phyloP scores from a whole-genome alignment of 495 filamentous ascomycete genomes.

The Venustampulla echinocandica region DNA sequence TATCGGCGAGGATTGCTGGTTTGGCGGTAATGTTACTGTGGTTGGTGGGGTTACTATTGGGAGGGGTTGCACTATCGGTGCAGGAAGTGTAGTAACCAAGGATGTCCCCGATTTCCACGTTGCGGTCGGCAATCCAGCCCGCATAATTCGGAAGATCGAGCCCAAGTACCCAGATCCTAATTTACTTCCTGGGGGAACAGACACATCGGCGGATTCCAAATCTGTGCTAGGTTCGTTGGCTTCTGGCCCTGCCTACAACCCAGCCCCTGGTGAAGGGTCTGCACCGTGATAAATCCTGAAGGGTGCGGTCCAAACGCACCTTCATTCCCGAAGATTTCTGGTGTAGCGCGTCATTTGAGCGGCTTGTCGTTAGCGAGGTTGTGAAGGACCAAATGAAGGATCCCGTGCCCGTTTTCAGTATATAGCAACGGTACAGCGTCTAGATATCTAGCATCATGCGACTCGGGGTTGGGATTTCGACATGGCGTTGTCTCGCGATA shows the following conservation, averaged over 20 bases:
- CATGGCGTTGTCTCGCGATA: background rate
- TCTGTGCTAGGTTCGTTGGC: no score
- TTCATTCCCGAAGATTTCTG: background rate
- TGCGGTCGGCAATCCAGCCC: slow-evolving; percentile 60
- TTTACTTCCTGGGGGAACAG: background rate
- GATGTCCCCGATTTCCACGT: slow-evolving; percentile 57
- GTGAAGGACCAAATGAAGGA: no score
- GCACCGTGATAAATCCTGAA: no score
- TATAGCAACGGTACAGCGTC: no score
- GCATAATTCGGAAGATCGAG: slow-evolving; percentile 48
- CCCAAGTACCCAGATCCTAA: slow-evolving; percentile 17
- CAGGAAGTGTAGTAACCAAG: slow-evolving; percentile 87
- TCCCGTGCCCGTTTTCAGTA: no score
- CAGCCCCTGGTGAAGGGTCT: no score
- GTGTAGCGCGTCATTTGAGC: no score
- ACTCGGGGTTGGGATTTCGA: background rate
- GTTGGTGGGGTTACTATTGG: slow-evolving; percentile 76
- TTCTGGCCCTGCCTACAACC: no score
- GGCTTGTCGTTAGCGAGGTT: no score
- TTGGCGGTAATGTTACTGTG: slow-evolving; percentile 70
- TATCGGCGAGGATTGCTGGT: slow-evolving; percentile 84
- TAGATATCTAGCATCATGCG: no score
- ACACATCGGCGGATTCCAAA: no score
- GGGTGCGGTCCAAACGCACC: no score
- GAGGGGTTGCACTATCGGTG: slow-evolving; percentile 61